Conservation (phyloP, 768 basidiomycete species). For the Astraeus odoratus region DNA sequence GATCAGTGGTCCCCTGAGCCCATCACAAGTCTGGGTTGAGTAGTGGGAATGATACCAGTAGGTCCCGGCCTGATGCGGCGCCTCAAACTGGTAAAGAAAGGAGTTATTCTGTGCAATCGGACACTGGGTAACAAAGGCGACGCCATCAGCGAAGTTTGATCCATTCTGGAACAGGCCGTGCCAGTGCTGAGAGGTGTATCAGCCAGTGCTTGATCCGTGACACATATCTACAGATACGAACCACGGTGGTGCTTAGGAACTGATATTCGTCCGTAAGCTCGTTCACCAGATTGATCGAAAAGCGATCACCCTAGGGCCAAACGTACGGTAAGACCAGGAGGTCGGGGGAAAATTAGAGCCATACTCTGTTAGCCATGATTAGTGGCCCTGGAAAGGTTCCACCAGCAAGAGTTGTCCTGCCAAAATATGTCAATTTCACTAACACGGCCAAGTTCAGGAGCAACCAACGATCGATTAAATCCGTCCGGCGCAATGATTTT, state of each 20-base stretch:
- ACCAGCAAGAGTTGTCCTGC: conserved; percentile 37
- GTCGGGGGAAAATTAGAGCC: neutral
- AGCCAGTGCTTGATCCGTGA: conserved; percentile 10
- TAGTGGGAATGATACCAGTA: conserved; percentile 44
- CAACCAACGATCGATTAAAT: conserved; percentile 31
- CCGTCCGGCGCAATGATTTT: conserved; percentile 41
- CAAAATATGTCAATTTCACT: neutral
- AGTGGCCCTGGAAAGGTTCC: conserved; percentile 42
- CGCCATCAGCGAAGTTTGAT: conserved; percentile 31
- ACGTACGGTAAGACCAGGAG: neutral
- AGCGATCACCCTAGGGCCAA: conserved; percentile 26
- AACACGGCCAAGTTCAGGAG: neutral
- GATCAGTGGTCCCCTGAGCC: conserved; percentile 36
- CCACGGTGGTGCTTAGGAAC: conserved; percentile 35
- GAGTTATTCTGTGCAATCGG: conserved; percentile 29
- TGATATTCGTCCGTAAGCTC: conserved; percentile 42
- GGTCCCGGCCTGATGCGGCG: conserved; percentile 32
- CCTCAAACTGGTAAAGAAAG: conserved; percentile 32
- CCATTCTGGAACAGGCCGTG: conserved; percentile 23
- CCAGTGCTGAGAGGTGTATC: conserved; percentile 21
- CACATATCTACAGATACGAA: conserved; percentile 9
- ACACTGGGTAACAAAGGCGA: conserved; percentile 36
- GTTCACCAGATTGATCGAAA: conserved; percentile 39
- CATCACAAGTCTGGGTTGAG: conserved; percentile 35
- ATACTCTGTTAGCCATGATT: conserved; percentile 33